Evolutionary conservation across 345 rosid genomes (phyloP).

Genomic region (Barbarea vulgaris): DNA sequence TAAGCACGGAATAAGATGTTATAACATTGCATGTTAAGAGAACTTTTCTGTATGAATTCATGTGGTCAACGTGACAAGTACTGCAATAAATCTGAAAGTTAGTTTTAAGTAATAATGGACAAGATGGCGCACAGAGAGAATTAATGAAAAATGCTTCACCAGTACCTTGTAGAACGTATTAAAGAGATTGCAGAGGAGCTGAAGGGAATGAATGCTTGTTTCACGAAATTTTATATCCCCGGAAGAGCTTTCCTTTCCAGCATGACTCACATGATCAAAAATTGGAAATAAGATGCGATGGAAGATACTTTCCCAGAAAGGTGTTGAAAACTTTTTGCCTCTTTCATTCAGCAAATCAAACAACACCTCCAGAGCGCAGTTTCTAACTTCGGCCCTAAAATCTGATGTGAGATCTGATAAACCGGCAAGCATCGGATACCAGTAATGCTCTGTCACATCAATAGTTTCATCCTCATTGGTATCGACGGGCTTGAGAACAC

Average conservation of each 20-base stretch:
- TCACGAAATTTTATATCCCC: conserved; percentile 86
- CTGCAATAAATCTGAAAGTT: conserved; percentile 15
- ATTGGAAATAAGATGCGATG: conserved; percentile 91
- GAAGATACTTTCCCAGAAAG: conserved; percentile 96
- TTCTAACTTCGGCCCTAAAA: conserved; percentile 78
- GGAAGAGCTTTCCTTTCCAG: conserved; percentile 79
- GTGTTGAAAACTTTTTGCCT: conserved; percentile 78
- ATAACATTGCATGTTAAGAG: conserved; percentile 11
- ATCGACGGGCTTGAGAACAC: conserved; percentile 74
- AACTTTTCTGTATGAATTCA: neutral
- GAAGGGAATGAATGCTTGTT: conserved; percentile 85
- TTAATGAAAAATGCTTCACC: conserved; percentile 22
- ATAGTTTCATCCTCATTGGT: conserved; percentile 52
- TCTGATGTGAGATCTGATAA: conserved; percentile 89
- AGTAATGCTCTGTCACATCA: conserved; percentile 89
- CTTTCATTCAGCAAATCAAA: conserved; percentile 93
- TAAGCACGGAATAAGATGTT: conserved; percentile 16
- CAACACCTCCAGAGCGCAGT: conserved; percentile 89
- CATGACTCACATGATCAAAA: conserved; percentile 88
- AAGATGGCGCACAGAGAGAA: neutral
- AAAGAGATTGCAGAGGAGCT: conserved; percentile 92
- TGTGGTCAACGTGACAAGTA: conserved; percentile 23
- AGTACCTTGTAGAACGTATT: conserved; percentile 65
- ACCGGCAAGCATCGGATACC: conserved; percentile 97
- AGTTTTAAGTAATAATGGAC: conserved; percentile 16